Evolutionary conservation across 208 protist species (phyloP), one percentile per base, ranked within the genome.

Genomic region (Crithidia sp.): DNA sequence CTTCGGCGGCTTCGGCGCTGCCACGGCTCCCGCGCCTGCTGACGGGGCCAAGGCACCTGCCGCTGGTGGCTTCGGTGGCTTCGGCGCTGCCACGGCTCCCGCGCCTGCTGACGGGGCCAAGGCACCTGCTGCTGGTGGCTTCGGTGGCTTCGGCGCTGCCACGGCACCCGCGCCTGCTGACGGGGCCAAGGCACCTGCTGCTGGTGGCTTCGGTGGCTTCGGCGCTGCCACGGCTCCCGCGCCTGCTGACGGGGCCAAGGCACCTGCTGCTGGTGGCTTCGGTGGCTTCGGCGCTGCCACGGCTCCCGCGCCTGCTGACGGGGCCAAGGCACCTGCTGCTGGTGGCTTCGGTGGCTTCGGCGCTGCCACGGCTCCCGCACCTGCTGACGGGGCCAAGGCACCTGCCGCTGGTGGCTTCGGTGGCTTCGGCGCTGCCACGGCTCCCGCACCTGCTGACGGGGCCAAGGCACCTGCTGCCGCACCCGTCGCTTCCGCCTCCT

Each of bases 1-100:
- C 28, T 17, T 36, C 28, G 64, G 69, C 43, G 81, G 81, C 39
- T 89, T 86, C 69, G 72, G 58, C 28, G 12, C 62, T 19, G 28
- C 41, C 40, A 28, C 71, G 10, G 39, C 53, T 41, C 36, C 39
- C 19, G 54, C 39, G 6, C 10, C 17, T 6, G 54, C 63, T 41
- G 36, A 28, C 28, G 28, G 28, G 1, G 28, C 28, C 28, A 28
- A 28, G 28, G 28, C 28, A 28, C 28, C 28, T 28, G 28, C 28
- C 1, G 28, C 28, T 28, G 28, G 28, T 28, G 28, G 28, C 28
- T 17, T 36, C 28, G 64, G 69, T 36, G 81, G 81, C 39, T 89
- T 86, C 69, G 72, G 58, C 28, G 12, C 62, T 19, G 28, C 41
- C 40, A 28, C 71, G 10, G 39, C 53, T 41, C 36, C 39, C 19